phyloP scores from a whole-genome alignment of 257 asterid species.

The Primulina tabacum region DNA sequence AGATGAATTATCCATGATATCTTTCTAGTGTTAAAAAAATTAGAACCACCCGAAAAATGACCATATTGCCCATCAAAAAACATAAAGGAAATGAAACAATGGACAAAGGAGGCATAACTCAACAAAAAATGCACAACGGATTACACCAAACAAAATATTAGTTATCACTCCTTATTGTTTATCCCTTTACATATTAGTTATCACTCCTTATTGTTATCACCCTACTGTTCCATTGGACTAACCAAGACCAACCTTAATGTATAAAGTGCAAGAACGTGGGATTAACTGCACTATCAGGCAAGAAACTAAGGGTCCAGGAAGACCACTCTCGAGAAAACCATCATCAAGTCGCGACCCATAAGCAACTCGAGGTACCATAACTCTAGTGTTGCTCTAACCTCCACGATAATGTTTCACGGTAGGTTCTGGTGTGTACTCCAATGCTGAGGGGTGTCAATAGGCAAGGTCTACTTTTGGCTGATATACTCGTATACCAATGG shows the following conservation, averaged over 20 bases:
- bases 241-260: too few species aligned
- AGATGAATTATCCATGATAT: not conserved
- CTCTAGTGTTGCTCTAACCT: not conserved
- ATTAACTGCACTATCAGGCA: not conserved
- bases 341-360: not conserved
- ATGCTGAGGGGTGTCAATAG: not conserved
- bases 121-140: not conserved
- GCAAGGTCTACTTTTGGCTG: not conserved
- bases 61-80: not conserved
- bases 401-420: not conserved
- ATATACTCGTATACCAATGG: not conserved
- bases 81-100: not conserved
- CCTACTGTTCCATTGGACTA: not conserved
- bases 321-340: not conserved
- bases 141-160: not conserved
- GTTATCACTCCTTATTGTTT: not conserved
- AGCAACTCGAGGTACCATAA: not conserved
- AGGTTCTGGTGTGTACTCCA: not conserved
- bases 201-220: not conserved
- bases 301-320: not conserved
- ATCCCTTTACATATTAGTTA: not conserved
- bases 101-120: not conserved
- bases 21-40: not conserved
- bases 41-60: not conserved
- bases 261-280: not conserved